Evolutionary conservation across 306 rosid genomes (phyloP).

Genomic region (Coriaria nepalensis): DNA sequence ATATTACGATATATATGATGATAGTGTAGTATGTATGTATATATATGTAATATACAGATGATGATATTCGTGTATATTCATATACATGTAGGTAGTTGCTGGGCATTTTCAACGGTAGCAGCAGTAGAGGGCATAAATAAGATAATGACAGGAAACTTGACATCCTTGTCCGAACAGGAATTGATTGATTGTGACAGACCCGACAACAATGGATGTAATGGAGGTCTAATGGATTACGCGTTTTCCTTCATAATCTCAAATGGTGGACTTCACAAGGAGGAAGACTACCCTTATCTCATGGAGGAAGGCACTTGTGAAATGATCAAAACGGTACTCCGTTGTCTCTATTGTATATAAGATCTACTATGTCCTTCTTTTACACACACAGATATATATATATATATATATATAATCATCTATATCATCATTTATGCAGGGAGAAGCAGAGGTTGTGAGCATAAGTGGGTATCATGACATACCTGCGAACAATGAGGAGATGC

Average conservation of each 20-base stretch:
- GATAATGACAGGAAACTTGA: conserved; percentile 49
- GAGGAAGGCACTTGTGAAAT: conserved; percentile 46
- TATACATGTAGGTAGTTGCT: conserved; percentile 48
- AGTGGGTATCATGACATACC: conserved; percentile 59
- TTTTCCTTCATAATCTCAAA: conserved; percentile 32
- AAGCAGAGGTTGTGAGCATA: conserved; percentile 32
- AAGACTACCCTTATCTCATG: conserved; percentile 59
- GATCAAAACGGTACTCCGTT: conserved; percentile 27
- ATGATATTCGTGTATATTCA: not conserved
- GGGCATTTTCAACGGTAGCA: conserved; percentile 65
- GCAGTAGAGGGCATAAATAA: conserved; percentile 63
- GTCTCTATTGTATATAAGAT: not conserved
- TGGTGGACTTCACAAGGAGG: conserved; percentile 56
- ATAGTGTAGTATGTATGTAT: not conserved
- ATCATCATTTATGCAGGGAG: conserved; percentile 24
- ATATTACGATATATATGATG: too few species aligned
- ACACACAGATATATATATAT: too few species aligned
- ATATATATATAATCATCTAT: too few species aligned
- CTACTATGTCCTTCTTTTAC: too few species aligned
- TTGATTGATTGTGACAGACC: conserved; percentile 54
- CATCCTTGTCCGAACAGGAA: conserved; percentile 51
- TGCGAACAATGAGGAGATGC: conserved; percentile 40
- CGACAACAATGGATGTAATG: conserved; percentile 58
- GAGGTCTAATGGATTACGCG: conserved; percentile 71
- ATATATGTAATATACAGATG: not conserved